Evolutionary conservation across 768 basidiomycete genomes (phyloP).

Genomic region (Lactifluus piperatus): DNA sequence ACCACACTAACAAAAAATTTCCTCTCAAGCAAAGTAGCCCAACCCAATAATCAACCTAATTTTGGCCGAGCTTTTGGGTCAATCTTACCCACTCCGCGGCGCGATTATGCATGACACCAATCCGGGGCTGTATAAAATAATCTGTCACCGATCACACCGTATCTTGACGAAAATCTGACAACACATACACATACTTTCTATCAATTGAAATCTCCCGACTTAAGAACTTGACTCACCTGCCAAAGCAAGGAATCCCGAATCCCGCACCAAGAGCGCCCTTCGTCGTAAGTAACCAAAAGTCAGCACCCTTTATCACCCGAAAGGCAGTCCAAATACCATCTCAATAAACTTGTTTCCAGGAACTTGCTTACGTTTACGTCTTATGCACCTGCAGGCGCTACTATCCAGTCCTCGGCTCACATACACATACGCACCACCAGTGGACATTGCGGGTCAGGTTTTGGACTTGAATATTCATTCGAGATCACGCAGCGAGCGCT

Average conservation of each 20-base stretch:
- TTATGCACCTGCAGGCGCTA: not conserved
- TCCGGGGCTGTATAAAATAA: constrained; percentile 3
- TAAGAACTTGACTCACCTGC: constrained; percentile 8
- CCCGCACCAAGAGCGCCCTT: constrained; percentile 13
- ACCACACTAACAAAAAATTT: not conserved
- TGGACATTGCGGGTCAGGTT: not conserved
- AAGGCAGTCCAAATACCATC: not conserved
- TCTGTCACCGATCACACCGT: constrained; percentile 14
- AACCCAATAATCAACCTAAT: not conserved
- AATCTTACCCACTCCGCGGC: constrained; percentile 12
- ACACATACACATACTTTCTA: not conserved
- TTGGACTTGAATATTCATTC: not conserved
- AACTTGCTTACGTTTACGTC: constrained; percentile 9
- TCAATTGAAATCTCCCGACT: constrained; percentile 12
- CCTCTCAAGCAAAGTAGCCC: too few relatives aligned
- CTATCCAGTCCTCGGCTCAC: not conserved
- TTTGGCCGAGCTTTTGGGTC: constrained; percentile 4
- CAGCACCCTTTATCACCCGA: not conserved
- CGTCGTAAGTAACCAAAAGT: not conserved
- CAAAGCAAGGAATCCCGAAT: constrained; percentile 10
- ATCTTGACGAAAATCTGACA: constrained; percentile 17
- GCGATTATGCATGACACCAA: not conserved
- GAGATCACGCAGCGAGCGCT: not conserved
- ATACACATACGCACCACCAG: not conserved
- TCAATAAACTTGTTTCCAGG: not conserved